phyloP scores from a whole-genome alignment of 1,284 basidiomycete genomes.

The Coniophora puteana region DNA sequence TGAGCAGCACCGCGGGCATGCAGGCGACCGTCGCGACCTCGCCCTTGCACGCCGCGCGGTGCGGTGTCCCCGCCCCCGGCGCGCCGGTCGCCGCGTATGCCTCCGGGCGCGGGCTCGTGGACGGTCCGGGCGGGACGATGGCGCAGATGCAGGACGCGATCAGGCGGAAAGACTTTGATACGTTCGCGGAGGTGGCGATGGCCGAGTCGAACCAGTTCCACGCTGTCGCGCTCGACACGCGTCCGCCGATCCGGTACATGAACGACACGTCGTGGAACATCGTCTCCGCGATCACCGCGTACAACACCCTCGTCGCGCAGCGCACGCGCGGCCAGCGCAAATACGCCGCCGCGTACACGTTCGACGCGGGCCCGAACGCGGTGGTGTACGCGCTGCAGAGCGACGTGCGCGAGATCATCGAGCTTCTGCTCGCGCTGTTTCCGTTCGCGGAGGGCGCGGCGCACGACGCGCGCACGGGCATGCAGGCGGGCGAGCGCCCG shows the following conservation, averaged over 20 bases:
- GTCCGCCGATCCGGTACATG: constrained; percentile 99
- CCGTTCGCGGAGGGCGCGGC: constrained; percentile 72
- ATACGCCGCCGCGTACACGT: constrained; percentile 98
- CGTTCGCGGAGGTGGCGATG: constrained; percentile 93
- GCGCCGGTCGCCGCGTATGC: no score
- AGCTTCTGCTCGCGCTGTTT: constrained; percentile 79
- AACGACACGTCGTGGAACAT: constrained; percentile 92
- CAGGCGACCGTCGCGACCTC: constrained; percentile 96
- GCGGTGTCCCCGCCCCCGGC: constrained; percentile 92
- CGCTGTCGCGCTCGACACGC: constrained; percentile 94
- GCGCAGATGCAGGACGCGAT: constrained; percentile 87
- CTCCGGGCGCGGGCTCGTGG: no score
- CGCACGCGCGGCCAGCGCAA: constrained; percentile 62
- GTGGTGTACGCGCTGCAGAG: constrained; percentile 90
- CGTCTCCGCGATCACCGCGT: constrained; percentile 86
- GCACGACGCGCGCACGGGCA: no score
- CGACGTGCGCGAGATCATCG: constrained; percentile 76
- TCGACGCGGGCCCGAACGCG: constrained; percentile 97
- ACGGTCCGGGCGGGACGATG: no score
- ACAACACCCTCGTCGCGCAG: constrained; percentile 85
- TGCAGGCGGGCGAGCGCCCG: no score
- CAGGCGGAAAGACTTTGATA: constrained; percentile 75
- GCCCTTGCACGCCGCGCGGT: constrained; percentile 79
- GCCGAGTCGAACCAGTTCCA: constrained; percentile 98
- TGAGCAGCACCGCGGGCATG: constrained; percentile 94